Evolutionary conservation across 2,329 filamentous ascomycete species (phyloP), one percentile per base, ranked within the genome.

Genomic region (Xylariaceae sp.): DNA sequence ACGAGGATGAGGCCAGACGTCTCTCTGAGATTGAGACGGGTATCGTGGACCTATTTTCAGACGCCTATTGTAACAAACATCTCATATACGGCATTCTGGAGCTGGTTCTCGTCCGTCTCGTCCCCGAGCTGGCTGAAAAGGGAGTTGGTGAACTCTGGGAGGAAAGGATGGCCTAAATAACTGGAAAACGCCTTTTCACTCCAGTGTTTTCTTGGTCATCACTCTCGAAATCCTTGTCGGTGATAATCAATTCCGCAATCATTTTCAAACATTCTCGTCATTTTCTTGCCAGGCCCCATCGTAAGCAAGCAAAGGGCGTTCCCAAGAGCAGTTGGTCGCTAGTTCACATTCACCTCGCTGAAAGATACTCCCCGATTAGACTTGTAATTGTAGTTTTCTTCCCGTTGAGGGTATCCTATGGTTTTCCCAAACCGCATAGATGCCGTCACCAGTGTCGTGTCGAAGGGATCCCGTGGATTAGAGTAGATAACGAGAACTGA

Each of bases 31-130:
- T 89, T 59, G 82, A 85, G 65, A 73, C 78, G 57, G 72, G 80
- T 22, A 75, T 91, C 43, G 76, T 97, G 44, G 83, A 87, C 63
- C 76, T 92, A 36, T 86, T 96, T 61, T 82, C 81, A 15, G 91
- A 96, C 71, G 77, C 80, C 48, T 96, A 96, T 72, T 87, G 91
- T 72, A 99, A 99, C 73, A 95, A 92, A 74, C 91, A 96, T 72
- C 75, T 97, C 30, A 75, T 96, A 62, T 96, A 95, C 67, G 79
- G 83, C 42, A 77, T 94, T 45, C 73, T 97, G 32, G 94, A 99
- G 72, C 72, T 92, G 54, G 69, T 96, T 2, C 76, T 96, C n/a
- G 81, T 90, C 53, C 83, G 87, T 60, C 71, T 97, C 57, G 81
- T 96, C 67, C 94, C 94, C 4, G 94, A 99, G 73, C 70, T 97